Evolutionary conservation across 1,284 basidiomycete species (phyloP).

Genomic region (Fomitopsis schrenkii): DNA sequence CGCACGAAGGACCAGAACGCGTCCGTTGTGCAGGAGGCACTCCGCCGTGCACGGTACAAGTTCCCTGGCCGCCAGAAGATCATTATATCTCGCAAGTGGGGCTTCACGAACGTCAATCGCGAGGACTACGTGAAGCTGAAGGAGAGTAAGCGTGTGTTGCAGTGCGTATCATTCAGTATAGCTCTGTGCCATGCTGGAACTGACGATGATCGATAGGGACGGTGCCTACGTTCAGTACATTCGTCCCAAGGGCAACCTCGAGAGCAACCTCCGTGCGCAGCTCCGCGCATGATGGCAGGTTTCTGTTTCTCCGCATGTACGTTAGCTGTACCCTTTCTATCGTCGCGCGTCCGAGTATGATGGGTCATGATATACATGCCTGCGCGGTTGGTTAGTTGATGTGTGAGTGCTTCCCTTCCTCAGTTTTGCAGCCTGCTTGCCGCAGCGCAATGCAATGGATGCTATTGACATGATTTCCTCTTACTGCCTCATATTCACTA

Average conservation of each 20-base stretch:
- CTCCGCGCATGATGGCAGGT: conserved; percentile 52
- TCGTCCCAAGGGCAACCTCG: conserved; percentile 80
- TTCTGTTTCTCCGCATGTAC: conserved; percentile 16
- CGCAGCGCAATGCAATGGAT: background rate
- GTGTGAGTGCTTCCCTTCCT: conserved; percentile 1
- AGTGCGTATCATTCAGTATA: conserved; percentile 47
- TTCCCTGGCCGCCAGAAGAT: conserved; percentile 99
- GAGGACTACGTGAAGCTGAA: conserved; percentile 88
- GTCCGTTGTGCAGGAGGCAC: conserved; percentile 91
- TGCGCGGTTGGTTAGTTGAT: conserved; percentile 4
- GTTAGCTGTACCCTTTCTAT: conserved; percentile 14
- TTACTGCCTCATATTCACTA: conserved; percentile 71
- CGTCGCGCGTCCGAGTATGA: background rate
- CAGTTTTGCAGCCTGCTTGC: background rate
- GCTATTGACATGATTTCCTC: background rate
- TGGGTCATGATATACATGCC: background rate
- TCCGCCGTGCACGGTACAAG: conserved; percentile 98
- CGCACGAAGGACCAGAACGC: conserved; percentile 90
- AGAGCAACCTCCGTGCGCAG: conserved; percentile 82
- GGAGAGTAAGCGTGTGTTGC: conserved; percentile 83
- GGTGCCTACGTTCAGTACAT: conserved; percentile 89
- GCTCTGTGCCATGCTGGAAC: conserved; percentile 1
- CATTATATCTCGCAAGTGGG: conserved; percentile 97
- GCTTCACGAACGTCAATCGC: conserved; percentile 94
- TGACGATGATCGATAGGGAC: conserved; percentile 48